Percentiles rank a stretch among this genome's conserved stretches.
These are phyloP conservation scores for Backusella circina DNA, from an alignment of 192 early-diverging fungal species.

Conservation along the genomic window DNA sequence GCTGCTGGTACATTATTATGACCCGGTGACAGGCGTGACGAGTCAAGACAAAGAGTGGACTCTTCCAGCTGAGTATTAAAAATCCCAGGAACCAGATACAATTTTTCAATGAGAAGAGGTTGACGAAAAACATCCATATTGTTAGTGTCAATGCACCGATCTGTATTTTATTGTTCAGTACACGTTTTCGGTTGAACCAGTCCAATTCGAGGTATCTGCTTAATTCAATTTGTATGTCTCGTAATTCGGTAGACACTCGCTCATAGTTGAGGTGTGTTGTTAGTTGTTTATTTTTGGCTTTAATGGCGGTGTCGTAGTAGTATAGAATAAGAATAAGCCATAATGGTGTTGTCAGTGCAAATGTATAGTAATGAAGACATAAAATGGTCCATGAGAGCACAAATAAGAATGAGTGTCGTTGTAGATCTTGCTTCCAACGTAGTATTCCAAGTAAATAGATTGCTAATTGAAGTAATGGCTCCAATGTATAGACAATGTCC, in stretches of 20 bases:
- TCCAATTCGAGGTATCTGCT: not conserved
- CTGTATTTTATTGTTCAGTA: not conserved
- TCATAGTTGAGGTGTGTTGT: not conserved
- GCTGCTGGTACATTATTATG: not conserved
- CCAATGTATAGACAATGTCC: not conserved
- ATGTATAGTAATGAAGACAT: not conserved
- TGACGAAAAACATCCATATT: not conserved
- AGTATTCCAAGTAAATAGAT: not conserved
- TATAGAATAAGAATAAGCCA: not conserved
- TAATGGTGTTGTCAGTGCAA: not conserved
- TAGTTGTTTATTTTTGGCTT: not conserved
- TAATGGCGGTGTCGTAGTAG: not conserved
- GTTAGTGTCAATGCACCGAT: not conserved
- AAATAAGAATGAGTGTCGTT: not conserved
- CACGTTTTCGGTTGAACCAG: not conserved
- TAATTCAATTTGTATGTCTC: not conserved
- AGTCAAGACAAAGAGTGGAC: not conserved
- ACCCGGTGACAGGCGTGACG: not conserved
- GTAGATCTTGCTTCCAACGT: not conserved
- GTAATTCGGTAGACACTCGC: not conserved
- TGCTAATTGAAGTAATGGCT: not conserved
- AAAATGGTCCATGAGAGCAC: not conserved
- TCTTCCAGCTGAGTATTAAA: not conserved
- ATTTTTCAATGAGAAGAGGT: not conserved
- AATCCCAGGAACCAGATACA: not conserved